These are phyloP conservation scores for Dentipellis sp. DNA, from an alignment of 768 basidiomycete genomes.

Conservation along the genomic window DNA sequence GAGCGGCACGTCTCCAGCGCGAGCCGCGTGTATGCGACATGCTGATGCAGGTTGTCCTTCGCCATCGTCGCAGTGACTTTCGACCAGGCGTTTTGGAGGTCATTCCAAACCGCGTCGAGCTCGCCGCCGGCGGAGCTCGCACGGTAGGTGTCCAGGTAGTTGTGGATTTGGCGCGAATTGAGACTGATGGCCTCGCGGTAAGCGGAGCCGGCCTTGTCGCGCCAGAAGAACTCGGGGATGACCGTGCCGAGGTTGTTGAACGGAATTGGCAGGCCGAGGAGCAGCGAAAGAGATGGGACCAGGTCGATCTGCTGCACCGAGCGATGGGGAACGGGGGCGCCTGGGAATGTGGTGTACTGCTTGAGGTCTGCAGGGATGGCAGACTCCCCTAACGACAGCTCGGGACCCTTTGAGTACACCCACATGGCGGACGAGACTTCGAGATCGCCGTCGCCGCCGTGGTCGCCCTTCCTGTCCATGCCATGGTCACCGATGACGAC, in stretches of 20 bases:
- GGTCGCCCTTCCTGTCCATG: slow-evolving; percentile 92
- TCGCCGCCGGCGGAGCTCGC: slow-evolving; percentile 61
- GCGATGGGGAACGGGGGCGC: slow-evolving; percentile 43
- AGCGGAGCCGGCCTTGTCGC: slow-evolving; percentile 27
- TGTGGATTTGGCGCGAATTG: slow-evolving; percentile 68
- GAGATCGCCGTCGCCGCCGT: slow-evolving; percentile 81
- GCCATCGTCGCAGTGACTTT: not conserved
- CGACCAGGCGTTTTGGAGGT: slow-evolving; percentile 27
- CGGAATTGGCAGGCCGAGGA: slow-evolving; percentile 89
- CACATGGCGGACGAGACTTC: slow-evolving; percentile 85
- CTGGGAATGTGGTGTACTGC: slow-evolving; percentile 52
- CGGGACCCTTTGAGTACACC: slow-evolving; percentile 78
- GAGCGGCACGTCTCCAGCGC: slow-evolving; percentile 66
- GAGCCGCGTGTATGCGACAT: slow-evolving; percentile 44
- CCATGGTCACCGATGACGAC: slow-evolving; percentile 95
- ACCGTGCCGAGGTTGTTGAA: slow-evolving; percentile 90
- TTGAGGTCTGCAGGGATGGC: slow-evolving; percentile 41
- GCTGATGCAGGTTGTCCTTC: slow-evolving; percentile 8
- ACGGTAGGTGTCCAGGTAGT: slow-evolving; percentile 73
- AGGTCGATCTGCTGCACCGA: slow-evolving; percentile 90
- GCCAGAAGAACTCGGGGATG: slow-evolving; percentile 87
- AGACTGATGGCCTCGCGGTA: slow-evolving; percentile 54
- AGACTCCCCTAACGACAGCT: slow-evolving; percentile 28
- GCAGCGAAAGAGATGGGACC: slow-evolving; percentile 77
- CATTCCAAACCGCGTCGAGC: slow-evolving; percentile 55